Evolutionary conservation across 2,329 filamentous ascomycete species (phyloP), one percentile per base, ranked within the genome.

Genomic region (Aspergillus ochraceoroseus): DNA sequence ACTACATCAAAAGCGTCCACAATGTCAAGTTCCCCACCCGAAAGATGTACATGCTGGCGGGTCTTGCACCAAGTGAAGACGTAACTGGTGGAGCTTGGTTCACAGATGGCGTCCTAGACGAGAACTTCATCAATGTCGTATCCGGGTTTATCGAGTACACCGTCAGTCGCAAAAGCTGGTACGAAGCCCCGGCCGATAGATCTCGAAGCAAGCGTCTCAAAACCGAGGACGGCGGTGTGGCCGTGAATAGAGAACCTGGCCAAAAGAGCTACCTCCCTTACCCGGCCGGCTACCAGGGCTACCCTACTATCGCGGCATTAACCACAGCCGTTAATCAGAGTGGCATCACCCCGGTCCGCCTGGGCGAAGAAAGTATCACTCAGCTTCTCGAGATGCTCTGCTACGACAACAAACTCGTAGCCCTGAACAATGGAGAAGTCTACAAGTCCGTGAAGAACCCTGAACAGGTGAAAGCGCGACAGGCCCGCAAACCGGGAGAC

Each of bases 51-150:
- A 94, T 98, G 75, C 82, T 95, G 58, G 80, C 83, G 38, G 82
- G 83, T 48, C 77, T 98, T 46, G 79, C 81, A 7, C 90, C 92
- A 0, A 87, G 83, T 38, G 89, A 95, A 47, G 85, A 92, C 47
- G 86, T 94, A 32, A 94, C 88, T 0, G 92, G 92, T 32, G 92
- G 92, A 1, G 85, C 87, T 6, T 98, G 90, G 87, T 95, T 92
- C 63, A 89, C 86, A 5, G 88, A 95, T 48, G 86, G 87, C 37
- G 85, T 89, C 50, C 76, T 96, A 8, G 92, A 98, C 65, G 82
- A 85, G 49, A 85, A 84, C 43, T 87, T 98, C 61, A 89, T 96
- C 54, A 80, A 85, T 41, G 79, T 80, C 28, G 72, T 95, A 34
- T 79, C 85, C 46, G 75, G 77, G 13, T 76, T 85, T 44, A 77